Evolutionary conservation across 2,329 filamentous ascomycete species (phyloP).

Genomic region (Bipolaris oryzae): DNA sequence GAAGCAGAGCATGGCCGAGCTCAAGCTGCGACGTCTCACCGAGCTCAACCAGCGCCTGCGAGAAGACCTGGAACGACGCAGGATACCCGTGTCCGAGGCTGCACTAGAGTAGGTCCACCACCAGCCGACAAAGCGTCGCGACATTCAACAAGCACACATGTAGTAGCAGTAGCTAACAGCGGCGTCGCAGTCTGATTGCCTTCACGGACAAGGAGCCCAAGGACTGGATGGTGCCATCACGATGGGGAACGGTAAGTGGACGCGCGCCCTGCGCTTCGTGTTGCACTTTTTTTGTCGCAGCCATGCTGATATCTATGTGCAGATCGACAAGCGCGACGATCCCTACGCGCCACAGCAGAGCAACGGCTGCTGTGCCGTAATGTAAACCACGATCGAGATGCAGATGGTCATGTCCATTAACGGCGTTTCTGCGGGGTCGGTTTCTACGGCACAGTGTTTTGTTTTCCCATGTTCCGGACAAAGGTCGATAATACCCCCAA

Average conservation of each 20-base stretch:
- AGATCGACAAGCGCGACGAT: conserved; percentile 93
- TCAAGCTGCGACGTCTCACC: conserved; percentile 93
- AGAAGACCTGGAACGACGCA: conserved; percentile 92
- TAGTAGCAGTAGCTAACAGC: conserved; percentile 33
- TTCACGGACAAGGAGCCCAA: conserved; percentile 94
- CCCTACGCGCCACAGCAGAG: conserved; percentile 97
- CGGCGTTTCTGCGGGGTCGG: conserved; percentile 46
- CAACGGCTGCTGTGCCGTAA: conserved; percentile 91
- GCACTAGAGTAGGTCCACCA: conserved; percentile 58
- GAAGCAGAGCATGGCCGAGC: conserved; percentile 98
- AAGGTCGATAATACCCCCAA: conserved; percentile 48
- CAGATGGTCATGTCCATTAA: conserved; percentile 45
- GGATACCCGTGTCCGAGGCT: conserved; percentile 94
- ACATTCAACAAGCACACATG: neutral
- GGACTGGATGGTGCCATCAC: conserved; percentile 98
- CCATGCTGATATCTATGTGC: conserved; percentile 27
- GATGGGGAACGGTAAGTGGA: conserved; percentile 78
- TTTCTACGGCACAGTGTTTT: conserved; percentile 45
- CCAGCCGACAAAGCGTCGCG: neutral
- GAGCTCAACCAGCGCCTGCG: conserved; percentile 95
- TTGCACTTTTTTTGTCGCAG: neutral
- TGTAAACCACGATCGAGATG: conserved; percentile 63
- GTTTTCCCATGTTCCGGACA: conserved; percentile 41
- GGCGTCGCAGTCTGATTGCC: conserved; percentile 77
- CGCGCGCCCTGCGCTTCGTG: neutral